These are phyloP conservation scores for Bolboschoenoplectus hybrid DNA, from an alignment of 202 grass and related monocot genomes.

Conservation along the genomic window DNA sequence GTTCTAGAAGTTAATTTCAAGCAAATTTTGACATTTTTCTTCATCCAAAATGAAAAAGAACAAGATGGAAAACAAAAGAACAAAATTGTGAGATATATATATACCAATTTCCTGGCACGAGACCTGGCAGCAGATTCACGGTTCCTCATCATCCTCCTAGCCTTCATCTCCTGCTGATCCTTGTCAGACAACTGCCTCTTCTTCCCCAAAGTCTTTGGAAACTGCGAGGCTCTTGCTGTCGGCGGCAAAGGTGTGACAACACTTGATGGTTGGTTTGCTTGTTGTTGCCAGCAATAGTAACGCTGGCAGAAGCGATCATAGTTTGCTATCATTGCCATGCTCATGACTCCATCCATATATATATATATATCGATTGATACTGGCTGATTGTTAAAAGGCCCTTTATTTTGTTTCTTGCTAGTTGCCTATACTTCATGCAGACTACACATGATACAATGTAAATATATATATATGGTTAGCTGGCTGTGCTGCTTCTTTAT, in stretches of 20 bases:
- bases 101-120: conserved; percentile 76
- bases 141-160: conserved; percentile 93
- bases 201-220: conserved; percentile 24
- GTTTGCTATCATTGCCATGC: neutral
- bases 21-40: neutral
- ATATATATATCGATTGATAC: neutral
- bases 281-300: conserved; percentile 11
- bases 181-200: conserved; percentile 49
- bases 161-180: conserved; percentile 50
- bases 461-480: neutral
- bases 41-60: neutral
- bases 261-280: neutral
- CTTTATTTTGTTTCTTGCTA: neutral
- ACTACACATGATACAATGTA: neutral
- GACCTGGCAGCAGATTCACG: conserved; percentile 78
- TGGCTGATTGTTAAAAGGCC: neutral
- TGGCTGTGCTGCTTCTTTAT: neutral
- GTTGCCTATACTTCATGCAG: neutral
- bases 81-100: conserved; percentile 33
- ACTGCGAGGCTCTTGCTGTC: neutral
- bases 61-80: neutral
- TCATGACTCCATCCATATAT: neutral
- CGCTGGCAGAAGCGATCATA: neutral
- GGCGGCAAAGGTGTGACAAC: neutral
- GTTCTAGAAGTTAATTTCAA: neutral